Evolutionary conservation across 495 filamentous ascomycete species (phyloP), one percentile per base, ranked within the genome.

Genomic region (Podospora conica): DNA sequence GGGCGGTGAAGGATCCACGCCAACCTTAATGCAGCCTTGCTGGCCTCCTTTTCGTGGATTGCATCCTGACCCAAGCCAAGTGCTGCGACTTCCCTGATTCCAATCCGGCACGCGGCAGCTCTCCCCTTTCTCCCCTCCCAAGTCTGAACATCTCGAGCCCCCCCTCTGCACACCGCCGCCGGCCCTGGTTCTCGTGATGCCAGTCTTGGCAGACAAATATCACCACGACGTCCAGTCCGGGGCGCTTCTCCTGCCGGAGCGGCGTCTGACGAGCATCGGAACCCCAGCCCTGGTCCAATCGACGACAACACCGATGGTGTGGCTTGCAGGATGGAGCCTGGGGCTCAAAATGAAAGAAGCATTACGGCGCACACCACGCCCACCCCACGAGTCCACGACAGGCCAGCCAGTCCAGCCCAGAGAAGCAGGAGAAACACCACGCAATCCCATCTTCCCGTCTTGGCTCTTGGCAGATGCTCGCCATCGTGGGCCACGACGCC

Each of bases 391-490:
- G 40, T 48, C 40, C 40, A 48, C 40, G 40, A 48, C 40, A 48
- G 40, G 40, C 18, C 40, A 48, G 40, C 40, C 40, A 6, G 40
- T 7, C 40, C 18, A 9, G 40, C 40, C 40, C 40, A 48, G 40
- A 48, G 40, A 48, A 48, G 40, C 15, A 48, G 40, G 40, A 48
- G 40, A 48, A n/a, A 48, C 40, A 48, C 40, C 40, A 48, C 27
- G 6, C 33, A 21, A 9, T 15, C 22, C 9, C 59, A 8, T 48
- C 15, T 66, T 72, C 68, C 68, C 70, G 70, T 67, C 72, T 74
- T 72, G 72, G 72, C 71, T 67, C 72, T 74, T 72, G 72, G 72
- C 71, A 58, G 48, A 55, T 53, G 63, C 64, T 66, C 18, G 25
- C 64, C 65, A 22, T 58, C 65, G 28, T 58, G 54, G 57, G 65